phyloP scores from a whole-genome alignment of 2,329 filamentous ascomycete species.

The Teratosphaeriaceae sp. region DNA sequence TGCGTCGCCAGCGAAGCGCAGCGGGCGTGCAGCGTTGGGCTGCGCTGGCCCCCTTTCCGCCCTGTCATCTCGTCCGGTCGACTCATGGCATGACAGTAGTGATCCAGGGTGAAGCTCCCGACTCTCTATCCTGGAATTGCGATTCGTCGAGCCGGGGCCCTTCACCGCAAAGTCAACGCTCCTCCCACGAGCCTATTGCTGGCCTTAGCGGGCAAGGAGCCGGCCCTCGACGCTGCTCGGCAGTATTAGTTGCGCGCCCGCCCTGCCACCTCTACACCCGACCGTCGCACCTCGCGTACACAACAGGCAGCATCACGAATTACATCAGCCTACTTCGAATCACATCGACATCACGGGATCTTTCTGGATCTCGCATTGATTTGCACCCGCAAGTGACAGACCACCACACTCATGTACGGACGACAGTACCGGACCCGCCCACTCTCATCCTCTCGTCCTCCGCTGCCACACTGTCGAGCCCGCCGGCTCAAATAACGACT shows the following conservation, averaged over 20 bases:
- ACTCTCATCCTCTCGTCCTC: constrained; percentile 25
- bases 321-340: constrained; percentile 7
- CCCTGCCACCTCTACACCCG: constrained; percentile 5
- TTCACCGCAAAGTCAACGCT: constrained; percentile 7
- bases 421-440: constrained; percentile 16
- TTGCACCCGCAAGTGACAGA: constrained; percentile 13
- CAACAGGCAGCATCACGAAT: constrained; percentile 6
- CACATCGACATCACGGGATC: constrained; percentile 13
- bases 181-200: constrained; percentile 3
- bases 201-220: neutral
- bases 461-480: constrained; percentile 22
- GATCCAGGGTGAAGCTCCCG: neutral
- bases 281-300: constrained; percentile 10
- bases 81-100: constrained; percentile 9
- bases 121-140: constrained; percentile 3
- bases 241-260: neutral
- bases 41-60: neutral
- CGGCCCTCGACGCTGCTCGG: neutral
- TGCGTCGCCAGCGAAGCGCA: neutral
- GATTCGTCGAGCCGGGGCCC: constrained; percentile 5
- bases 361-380: constrained; percentile 14
- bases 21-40: neutral
- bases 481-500: constrained; percentile 19
- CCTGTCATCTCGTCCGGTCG: neutral
- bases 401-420: constrained; percentile 24